These are phyloP conservation scores for Malassezia psittaci DNA, from an alignment of 1,284 basidiomycete genomes.

Conservation along the genomic window DNA sequence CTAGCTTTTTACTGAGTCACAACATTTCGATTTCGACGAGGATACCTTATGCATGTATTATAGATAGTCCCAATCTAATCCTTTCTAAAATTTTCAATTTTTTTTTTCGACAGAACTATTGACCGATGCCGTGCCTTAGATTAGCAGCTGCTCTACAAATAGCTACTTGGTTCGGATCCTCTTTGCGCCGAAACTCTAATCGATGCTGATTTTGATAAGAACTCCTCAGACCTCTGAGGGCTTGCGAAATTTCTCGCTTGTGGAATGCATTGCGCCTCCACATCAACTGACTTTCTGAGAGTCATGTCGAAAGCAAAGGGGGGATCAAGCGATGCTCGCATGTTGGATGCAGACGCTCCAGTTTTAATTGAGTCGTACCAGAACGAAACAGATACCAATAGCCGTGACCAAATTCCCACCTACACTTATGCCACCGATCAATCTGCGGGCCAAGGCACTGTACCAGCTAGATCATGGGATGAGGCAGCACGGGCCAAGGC, in stretches of 20 bases:
- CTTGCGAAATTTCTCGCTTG: too few relatives aligned
- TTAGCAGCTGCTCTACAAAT: too few relatives aligned
- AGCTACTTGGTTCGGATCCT: too few relatives aligned
- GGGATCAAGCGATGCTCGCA: background rate
- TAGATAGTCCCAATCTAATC: too few relatives aligned
- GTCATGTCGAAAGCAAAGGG: background rate
- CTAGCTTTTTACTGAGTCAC: background rate
- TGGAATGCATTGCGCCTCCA: background rate
- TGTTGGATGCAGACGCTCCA: slow-evolving; percentile 13
- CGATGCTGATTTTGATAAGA: too few relatives aligned
- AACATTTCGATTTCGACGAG: too few relatives aligned
- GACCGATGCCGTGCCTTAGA: too few relatives aligned
- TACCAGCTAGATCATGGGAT: slow-evolving; percentile 11
- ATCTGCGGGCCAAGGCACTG: background rate
- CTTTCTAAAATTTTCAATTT: too few relatives aligned
- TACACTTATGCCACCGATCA: slow-evolving; percentile 8
- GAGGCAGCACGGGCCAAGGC: slow-evolving; percentile 14
- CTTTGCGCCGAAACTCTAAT: too few relatives aligned
- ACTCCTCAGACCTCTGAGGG: too few relatives aligned
- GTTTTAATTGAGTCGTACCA: slow-evolving; percentile 16
- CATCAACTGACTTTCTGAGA: background rate
- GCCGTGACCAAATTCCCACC: background rate
- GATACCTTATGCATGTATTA: background rate
- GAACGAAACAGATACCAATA: background rate
- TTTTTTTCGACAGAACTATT: too few relatives aligned